Evolutionary conservation across 306 rosid genomes (phyloP), one percentile per base, ranked within the genome.

Genomic region (Malus fusca): DNA sequence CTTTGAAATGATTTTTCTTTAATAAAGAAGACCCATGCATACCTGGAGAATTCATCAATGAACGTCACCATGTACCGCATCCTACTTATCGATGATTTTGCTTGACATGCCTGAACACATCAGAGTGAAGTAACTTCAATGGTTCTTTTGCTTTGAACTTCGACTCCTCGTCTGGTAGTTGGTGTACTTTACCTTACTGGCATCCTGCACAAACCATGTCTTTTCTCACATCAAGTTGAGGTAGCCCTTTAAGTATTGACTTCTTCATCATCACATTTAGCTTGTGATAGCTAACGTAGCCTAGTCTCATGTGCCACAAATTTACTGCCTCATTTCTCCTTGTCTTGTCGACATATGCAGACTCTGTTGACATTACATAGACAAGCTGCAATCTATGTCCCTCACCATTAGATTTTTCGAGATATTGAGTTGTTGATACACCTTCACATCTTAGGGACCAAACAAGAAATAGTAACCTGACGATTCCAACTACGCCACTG

Each of bases 41-140:
- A 17, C n/a, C 43, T 35, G 12, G 35, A 66, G 51, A 66, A 31
- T 2, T 66, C 28, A 18, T 66, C 71, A 14, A 66, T 9, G 13
- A 35, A 66, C 3, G 52, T 37, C 51, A 66, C 25, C 71, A 37
- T 66, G 48, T 66, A 66, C 8, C 48, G 28, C n/a, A 66, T 66
- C 23, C 58, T 21, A 8, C 56, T 31, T 9, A 67, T 37, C 11
- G 73, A 67, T 13, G 56, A 19, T 6, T 76, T 6, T 76, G 28
- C 43, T 76, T 76, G 2, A 76, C 12, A 1, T 15, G 44, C 25
- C 31, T 22, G 14, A 63, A 73, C 7, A 22, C 65, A 44, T 79
- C 44, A 19, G 26, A 69, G 53, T 59, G 73, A 3, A 72, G 14
- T 6, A 68, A 18, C 77, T 82, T 69, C 5, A 59, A 80, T 59